Conservation (phyloP, 2,329 filamentous ascomycete species). For the Penicillium sp. region DNA sequence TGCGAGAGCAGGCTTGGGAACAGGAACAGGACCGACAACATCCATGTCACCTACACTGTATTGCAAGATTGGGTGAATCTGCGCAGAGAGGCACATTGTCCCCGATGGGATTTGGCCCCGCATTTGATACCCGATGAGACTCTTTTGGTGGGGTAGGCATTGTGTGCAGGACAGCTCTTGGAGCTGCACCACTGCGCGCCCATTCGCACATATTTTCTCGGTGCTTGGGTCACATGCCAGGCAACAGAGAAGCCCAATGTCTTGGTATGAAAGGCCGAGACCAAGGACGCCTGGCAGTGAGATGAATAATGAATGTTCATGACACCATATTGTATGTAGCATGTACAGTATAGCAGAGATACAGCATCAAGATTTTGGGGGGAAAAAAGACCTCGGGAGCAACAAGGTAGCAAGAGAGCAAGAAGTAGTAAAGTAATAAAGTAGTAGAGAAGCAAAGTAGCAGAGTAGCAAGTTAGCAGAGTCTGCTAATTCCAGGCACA, state of each 20-base stretch:
- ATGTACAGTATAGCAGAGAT: not conserved
- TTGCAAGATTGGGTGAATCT: too few relatives aligned
- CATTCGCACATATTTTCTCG: not conserved
- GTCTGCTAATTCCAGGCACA: not conserved
- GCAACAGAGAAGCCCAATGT: not conserved
- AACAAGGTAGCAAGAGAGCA: too few relatives aligned
- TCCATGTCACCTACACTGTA: too few relatives aligned
- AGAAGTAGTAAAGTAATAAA: too few relatives aligned
- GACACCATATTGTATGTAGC: not conserved
- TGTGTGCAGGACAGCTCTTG: too few relatives aligned
- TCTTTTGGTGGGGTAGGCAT: too few relatives aligned
- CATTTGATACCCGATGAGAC: not conserved
- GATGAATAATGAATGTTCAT: not conserved
- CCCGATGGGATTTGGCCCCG: not conserved
- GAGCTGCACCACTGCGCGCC: too few relatives aligned
- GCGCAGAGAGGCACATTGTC: not conserved
- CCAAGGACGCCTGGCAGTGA: not conserved
- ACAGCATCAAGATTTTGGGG: not conserved
- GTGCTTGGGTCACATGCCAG: not conserved
- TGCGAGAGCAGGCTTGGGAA: not conserved
- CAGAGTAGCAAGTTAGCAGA: not conserved
- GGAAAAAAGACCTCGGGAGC: not conserved
- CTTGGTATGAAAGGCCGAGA: not conserved
- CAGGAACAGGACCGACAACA: not conserved
- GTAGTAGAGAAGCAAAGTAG: not conserved